These are phyloP conservation scores for Torulaspora gathmanii DNA, from an alignment of 805 yeast species.

Conservation along the genomic window DNA sequence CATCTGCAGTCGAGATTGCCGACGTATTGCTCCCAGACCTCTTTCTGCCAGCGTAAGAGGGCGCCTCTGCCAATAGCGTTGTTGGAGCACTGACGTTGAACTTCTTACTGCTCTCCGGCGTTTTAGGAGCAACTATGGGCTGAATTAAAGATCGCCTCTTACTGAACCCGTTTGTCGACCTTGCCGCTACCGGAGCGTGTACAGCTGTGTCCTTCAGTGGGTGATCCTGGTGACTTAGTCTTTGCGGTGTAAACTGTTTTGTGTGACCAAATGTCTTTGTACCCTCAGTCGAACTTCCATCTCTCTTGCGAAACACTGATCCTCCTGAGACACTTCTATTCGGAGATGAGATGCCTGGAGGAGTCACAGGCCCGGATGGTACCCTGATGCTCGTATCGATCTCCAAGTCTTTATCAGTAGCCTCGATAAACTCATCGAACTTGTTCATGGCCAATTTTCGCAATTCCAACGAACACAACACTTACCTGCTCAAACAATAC, in stretches of 20 bases:
- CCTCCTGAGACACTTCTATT: slow-evolving; percentile 1
- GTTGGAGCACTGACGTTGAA: slow-evolving; percentile 8
- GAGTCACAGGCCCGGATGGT: slow-evolving; percentile 14
- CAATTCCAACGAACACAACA: background rate
- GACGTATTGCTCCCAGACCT: slow-evolving; percentile 24
- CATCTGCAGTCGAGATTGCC: slow-evolving; percentile 15
- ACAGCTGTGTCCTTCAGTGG: slow-evolving; percentile 13
- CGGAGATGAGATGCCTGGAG: slow-evolving; percentile 8
- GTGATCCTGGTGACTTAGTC: slow-evolving; percentile 18
- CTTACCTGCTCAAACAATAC: background rate
- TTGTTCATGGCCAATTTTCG: slow-evolving; percentile 21
- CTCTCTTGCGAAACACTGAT: background rate
- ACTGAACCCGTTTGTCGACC: slow-evolving; percentile 14
- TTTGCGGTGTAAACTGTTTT: slow-evolving; percentile 22
- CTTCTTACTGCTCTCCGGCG: slow-evolving; percentile 11
- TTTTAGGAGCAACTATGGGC: slow-evolving; percentile 25
- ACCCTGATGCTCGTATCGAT: slow-evolving; percentile 37
- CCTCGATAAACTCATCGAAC: slow-evolving; percentile 38
- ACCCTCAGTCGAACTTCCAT: background rate
- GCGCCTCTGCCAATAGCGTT: slow-evolving; percentile 1
- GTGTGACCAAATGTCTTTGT: slow-evolving; percentile 12
- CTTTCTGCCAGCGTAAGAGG: slow-evolving; percentile 14
- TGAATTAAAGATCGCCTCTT: slow-evolving; percentile 30
- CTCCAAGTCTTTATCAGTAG: slow-evolving; percentile 33
- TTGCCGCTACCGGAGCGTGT: slow-evolving; percentile 1